Percentiles rank a stretch among this genome's conserved stretches.
These are phyloP conservation scores for Fraxinus paxiana DNA, from an alignment of 305 asterid genomes.

Conservation along the genomic window DNA sequence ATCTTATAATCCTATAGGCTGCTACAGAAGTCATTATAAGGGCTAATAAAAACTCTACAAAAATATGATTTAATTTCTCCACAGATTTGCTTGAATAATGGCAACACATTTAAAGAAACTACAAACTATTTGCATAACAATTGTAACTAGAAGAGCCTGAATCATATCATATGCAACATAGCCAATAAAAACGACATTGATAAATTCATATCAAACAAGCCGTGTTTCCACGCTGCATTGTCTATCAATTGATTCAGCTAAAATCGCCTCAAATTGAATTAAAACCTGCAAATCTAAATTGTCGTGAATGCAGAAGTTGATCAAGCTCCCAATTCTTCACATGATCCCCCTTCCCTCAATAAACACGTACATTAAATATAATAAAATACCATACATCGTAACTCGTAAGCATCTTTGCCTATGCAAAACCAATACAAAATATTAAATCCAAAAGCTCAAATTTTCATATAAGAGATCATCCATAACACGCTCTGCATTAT, in stretches of 20 bases:
- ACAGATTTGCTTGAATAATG: not conserved
- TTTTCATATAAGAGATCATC: not conserved
- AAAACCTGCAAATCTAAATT: not conserved
- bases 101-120: not conserved
- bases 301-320: conserved; percentile 8
- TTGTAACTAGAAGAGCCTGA: not conserved
- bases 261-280: conserved; percentile 3
- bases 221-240: not conserved
- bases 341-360: not conserved
- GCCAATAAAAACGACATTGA: not conserved
- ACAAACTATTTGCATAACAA: not conserved
- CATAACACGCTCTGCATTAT: not conserved
- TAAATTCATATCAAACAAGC: not conserved
- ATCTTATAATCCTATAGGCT: not conserved
- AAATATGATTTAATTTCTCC: conserved; percentile 6
- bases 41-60: not conserved
- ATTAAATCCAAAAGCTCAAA: conserved; percentile 1
- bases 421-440: conserved; percentile 14
- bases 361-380: not conserved
- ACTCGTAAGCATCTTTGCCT: conserved; percentile 20
- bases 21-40: not conserved
- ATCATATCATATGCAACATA: not conserved
- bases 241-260: conserved; percentile 9
- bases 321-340: conserved; percentile 20
- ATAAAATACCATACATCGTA: conserved; percentile 3